Evolutionary conservation across 1,284 basidiomycete species (phyloP).

Genomic region (Tilletia walkeri): DNA sequence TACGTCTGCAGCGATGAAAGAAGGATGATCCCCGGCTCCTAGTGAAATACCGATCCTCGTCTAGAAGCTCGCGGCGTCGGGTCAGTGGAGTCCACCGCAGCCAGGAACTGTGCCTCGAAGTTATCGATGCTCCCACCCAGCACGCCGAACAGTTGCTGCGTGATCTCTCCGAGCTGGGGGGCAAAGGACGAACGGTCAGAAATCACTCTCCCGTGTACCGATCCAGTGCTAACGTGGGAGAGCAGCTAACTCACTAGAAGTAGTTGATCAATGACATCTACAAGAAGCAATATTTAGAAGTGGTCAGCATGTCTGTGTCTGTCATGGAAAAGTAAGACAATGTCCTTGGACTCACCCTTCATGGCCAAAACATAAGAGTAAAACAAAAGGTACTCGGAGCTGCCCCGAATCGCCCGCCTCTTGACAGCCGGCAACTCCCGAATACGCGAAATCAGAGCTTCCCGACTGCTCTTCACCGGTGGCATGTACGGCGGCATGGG

Average conservation of each 20-base stretch:
- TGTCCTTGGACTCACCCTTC: conserved; percentile 56
- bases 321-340: conserved; percentile 16
- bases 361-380: conserved; percentile 91
- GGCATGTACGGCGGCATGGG: conserved; percentile 93
- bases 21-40: too few relatives aligned
- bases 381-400: conserved; percentile 78
- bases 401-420: conserved; percentile 60
- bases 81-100: conserved; percentile 22
- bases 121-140: conserved; percentile 38
- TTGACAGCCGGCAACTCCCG: conserved; percentile 74
- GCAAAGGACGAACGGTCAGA: too few relatives aligned
- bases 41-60: too few relatives aligned
- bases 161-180: conserved; percentile 31
- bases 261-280: conserved; percentile 43
- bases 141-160: conserved; percentile 45
- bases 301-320: conserved; percentile 14
- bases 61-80: conserved; percentile 26
- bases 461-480: conserved; percentile 78
- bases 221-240: too few relatives aligned
- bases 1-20: too few relatives aligned
- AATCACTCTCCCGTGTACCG: too few relatives aligned
- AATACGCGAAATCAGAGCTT: conserved; percentile 63
- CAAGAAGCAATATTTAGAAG: not conserved
- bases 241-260: conserved; percentile 16
- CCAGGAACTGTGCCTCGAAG: conserved; percentile 42